Conservation (phyloP, 192 early-diverging fungal species). For the Backusella circina region DNA sequence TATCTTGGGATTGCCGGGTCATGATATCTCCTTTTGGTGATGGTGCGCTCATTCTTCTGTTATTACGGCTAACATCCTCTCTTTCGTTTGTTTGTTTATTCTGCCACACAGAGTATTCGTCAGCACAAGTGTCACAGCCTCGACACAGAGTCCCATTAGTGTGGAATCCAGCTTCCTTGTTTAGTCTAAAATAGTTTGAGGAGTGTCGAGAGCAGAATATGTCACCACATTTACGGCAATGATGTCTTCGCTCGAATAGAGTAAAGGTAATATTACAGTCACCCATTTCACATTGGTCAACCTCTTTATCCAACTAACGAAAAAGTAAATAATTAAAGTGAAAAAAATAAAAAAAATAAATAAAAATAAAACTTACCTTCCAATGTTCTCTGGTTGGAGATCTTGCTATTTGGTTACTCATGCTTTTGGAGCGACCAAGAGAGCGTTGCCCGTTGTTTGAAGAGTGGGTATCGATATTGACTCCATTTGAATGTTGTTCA, state of each 20-base stretch:
- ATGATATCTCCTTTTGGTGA: conserved; percentile 12
- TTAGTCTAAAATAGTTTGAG: conserved; percentile 31
- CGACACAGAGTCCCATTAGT: conserved; percentile 14
- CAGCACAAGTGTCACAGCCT: conserved; percentile 26
- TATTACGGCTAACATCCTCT: background rate
- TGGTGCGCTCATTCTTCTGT: background rate
- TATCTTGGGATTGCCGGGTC: conserved; percentile 24
- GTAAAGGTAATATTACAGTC: conserved; percentile 19
- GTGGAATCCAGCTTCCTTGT: conserved; percentile 24
- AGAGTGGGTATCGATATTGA: background rate
- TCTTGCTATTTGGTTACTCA: background rate
- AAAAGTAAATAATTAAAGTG: background rate
- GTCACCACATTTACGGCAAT: conserved; percentile 36
- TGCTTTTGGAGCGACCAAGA: background rate
- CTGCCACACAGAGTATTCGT: conserved; percentile 13
- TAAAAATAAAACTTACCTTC: conserved; percentile 15
- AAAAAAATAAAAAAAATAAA: background rate
- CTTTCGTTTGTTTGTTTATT: background rate
- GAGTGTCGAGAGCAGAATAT: conserved; percentile 32
- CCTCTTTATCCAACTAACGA: conserved; percentile 24
- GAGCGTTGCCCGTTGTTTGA: background rate
- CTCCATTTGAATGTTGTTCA: conserved; percentile 5
- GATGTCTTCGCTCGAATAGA: conserved; percentile 37
- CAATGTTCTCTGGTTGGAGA: conserved; percentile 20
- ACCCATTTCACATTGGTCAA: conserved; percentile 16